Evolutionary conservation across 179 eudicot species (phyloP).

Genomic region (Spinacia oleracea): DNA sequence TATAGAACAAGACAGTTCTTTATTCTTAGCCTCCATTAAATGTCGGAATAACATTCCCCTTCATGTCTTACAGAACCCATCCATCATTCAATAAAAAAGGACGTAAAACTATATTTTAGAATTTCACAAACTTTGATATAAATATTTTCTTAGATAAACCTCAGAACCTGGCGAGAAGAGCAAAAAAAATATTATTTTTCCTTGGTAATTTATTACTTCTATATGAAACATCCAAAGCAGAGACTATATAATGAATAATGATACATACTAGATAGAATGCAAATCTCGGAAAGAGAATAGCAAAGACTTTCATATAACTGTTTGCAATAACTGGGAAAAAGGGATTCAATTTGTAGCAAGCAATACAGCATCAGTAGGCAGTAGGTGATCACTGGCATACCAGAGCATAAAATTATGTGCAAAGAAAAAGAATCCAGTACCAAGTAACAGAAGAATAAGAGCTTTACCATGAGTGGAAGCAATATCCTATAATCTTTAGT

Average conservation of each 20-base stretch:
- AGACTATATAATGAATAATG: not conserved
- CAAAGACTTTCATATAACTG: not conserved
- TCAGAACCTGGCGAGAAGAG: not conserved
- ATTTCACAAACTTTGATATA: not conserved
- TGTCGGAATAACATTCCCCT: not conserved
- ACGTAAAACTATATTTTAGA: not conserved
- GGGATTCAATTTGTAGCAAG: not conserved
- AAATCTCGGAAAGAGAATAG: not conserved
- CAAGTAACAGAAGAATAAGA: conserved; percentile 13
- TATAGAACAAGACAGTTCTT: not conserved
- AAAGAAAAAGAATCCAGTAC: not conserved
- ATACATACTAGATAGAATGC: not conserved
- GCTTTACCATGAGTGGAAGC: conserved; percentile 94
- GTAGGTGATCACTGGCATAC: not conserved
- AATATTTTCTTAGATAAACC: not conserved
- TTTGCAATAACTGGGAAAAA: not conserved
- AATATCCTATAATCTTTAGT: conserved; percentile 93
- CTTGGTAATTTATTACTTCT: too few relatives aligned
- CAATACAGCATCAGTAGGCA: not conserved
- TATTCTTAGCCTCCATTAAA: not conserved
- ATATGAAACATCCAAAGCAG: not conserved
- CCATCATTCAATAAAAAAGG: not conserved
- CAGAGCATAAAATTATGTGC: not conserved
- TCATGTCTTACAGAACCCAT: not conserved
- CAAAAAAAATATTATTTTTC: not conserved